These are phyloP conservation scores for Malus sieversii DNA, from an alignment of 306 rosid species.

Conservation along the genomic window DNA sequence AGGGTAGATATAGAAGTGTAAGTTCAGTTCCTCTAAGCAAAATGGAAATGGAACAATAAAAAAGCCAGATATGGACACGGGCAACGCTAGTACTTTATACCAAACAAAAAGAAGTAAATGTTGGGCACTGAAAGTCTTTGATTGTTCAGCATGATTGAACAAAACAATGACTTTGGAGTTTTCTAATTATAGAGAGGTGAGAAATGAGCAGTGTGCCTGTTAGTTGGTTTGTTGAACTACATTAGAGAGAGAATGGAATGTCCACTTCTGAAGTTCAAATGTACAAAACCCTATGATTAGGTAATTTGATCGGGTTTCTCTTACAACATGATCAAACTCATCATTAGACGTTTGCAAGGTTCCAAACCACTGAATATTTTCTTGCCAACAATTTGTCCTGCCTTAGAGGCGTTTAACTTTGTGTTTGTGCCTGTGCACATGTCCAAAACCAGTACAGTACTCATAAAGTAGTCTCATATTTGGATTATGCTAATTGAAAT, in stretches of 20 bases:
- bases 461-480: neutral
- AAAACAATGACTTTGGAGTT: neutral
- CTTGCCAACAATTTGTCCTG: neutral
- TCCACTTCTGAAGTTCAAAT: neutral
- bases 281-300: neutral
- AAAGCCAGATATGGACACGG: neutral
- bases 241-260: neutral
- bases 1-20: neutral
- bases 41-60: neutral
- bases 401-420: neutral
- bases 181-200: neutral
- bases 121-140: neutral
- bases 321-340: neutral
- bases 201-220: neutral
- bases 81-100: neutral
- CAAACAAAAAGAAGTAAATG: neutral
- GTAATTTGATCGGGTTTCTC: neutral
- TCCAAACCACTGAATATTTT: neutral
- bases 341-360: neutral
- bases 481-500: neutral
- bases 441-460: neutral
- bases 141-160: constrained; percentile 1
- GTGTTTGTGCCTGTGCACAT: neutral
- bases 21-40: neutral
- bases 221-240: neutral